Base-by-base conservation (phyloP, 805 yeast genomes). In the Candida dendrica region DNA sequence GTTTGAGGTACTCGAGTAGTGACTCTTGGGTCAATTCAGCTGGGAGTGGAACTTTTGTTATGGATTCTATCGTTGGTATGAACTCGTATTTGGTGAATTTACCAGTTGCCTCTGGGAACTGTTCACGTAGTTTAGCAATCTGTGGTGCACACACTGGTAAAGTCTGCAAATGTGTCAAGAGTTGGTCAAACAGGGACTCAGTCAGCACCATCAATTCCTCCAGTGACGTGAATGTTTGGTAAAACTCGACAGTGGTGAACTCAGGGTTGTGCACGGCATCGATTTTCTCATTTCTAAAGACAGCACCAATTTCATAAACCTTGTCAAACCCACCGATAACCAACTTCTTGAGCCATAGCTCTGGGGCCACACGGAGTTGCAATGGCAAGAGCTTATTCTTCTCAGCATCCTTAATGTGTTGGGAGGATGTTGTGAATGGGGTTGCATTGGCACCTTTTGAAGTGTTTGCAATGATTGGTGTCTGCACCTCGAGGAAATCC, bases 261-360 rank as follows among this genome's bases (percentile, higher is more conserved):
- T 91, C 98, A 0, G 96, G 95, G 61, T 91, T 93, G 59, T 91
- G 98, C 0, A 96, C 85, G 2, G 84, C 70, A 58, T 91, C 98
- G 24, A 91, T 71, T 6, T 97, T 96, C 63, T 93, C 98, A 55
- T 93, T 93, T 52, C 98, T 71, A 61, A 90, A 93, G 37, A 72
- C 80, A 41, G 75, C 72, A 1, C 97, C 97, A 41, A 93, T 76
- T 55, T 93, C 98, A 60, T 77, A 93, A 2, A 93, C 81, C 49
- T 75, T 78, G 50, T 90, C 95, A 53, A 90, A 78, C 2, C 98
- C 98, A 7, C 86, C 73, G 29, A 91, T 79, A 2, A 89, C 75
- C 39, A 93, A 63, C 48, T 84, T 74, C 56, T 93, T 93, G 42
- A 93, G 71, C 96, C 96, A 93, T 32, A 93, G 64, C 55, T 91